Evolutionary conservation across 1,284 basidiomycete species (phyloP), one percentile per base, ranked within the genome.

Genomic region (Tetrapyrgos nigripes): DNA sequence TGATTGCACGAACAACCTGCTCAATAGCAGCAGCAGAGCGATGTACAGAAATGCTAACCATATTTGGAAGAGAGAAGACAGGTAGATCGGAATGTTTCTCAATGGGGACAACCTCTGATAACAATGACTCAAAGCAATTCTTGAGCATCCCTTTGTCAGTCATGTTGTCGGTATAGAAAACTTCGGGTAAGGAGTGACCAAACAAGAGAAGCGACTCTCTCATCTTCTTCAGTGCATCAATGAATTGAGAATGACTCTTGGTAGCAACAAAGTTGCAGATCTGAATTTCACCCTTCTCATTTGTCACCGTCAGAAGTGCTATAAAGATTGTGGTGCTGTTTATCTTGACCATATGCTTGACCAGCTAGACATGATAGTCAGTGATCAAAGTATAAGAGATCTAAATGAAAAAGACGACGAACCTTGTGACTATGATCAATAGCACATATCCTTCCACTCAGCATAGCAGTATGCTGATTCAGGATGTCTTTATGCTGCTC

Each of bases 401-500:
- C 27, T 24, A 45, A 48, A 28, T 29, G 14, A n/a, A n/a, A n/a
- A n/a, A n/a, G n/a, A n/a, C 26, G 46, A 59, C 57, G 23, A 31
- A 69, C 68, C 64, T 69, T 69, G 51, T 59, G 59, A 55, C 66
- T 69, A 57, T 69, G 68, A 49, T 69, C 66, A 44, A 69, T 63
- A 6, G 62, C 61, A 47, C 57, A 55, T n/a, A 69, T 52, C 24
- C 59, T 23, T 1, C 44, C 65, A 23, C 55, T 59, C 17, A 64
- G 58, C 61, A 69, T 64, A 4, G 65, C 56, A 44, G 58, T 68
- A 37, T 67, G 62, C 43, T 67, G 66, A 31, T 68, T 59, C 21
- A 68, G 35, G 2, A 52, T 44, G 5, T 47, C 21, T 4, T 56
- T 40, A 55, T 69, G 59, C 1, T 14, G 17, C 49, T 65, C 63